A percentile compares a stretch with the other conserved stretches of the same genome.
Conservation (phyloP, 352 stramenopile genomes). For the Proteromonas lacertae region DNA sequence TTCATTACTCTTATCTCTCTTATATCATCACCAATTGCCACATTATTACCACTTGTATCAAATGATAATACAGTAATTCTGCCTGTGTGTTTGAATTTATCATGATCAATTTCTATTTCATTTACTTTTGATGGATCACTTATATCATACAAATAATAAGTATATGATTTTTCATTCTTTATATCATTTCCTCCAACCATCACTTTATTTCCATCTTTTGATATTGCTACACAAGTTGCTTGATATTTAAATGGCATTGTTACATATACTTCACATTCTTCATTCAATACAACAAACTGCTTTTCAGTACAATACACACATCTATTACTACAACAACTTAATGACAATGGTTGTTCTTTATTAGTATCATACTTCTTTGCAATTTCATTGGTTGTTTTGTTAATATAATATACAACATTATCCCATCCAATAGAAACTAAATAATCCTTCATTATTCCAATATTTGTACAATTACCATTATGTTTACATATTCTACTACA, state of each 20-base stretch:
- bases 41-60: conserved; percentile 29
- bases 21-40: conserved; percentile 41
- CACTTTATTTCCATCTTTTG: conserved; percentile 9
- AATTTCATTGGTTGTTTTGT: conserved; percentile 1
- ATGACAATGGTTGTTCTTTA: conserved; percentile 12
- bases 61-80: conserved; percentile 31
- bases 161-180: not conserved
- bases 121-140: no score
- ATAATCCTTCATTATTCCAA: not conserved
- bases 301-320: no score
- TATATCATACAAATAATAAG: no score
- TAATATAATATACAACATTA: not conserved
- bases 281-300: no score
- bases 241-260: no score
- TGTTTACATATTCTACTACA: conserved; percentile 2
- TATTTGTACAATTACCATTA: not conserved
- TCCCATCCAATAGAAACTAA: conserved; percentile 3
- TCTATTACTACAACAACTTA: no score
- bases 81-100: conserved; percentile 9
- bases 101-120: not conserved
- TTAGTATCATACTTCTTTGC: conserved; percentile 2
- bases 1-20: conserved; percentile 44
- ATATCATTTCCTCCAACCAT: conserved; percentile 19
- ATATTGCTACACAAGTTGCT: conserved; percentile 24
- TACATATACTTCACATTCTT: no score